Conservation (phyloP, 2,329 filamentous ascomycete species). For the Ustilaginoidea virens region DNA sequence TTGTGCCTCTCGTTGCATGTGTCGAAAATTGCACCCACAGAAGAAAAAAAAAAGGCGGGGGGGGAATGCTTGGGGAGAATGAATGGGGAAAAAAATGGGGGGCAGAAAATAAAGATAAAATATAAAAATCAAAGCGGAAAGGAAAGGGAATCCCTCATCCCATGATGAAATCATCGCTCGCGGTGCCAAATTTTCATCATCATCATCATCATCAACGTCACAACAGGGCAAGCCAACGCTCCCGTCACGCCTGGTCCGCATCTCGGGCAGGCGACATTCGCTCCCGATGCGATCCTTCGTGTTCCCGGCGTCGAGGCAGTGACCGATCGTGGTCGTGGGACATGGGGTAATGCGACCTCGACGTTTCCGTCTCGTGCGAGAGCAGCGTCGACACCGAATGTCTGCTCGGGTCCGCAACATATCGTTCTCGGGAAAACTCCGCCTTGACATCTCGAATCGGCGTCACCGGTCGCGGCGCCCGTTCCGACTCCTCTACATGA, state of each 20-base stretch:
- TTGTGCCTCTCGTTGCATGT: too few relatives aligned
- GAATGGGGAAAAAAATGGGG: too few relatives aligned
- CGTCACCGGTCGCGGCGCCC: constrained; percentile 6
- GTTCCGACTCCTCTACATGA: constrained; percentile 10
- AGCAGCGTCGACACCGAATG: constrained; percentile 20
- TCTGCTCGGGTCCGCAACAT: constrained; percentile 14
- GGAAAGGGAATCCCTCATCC: too few relatives aligned
- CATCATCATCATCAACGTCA: not conserved
- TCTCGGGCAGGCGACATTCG: constrained; percentile 4
- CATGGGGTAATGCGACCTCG: constrained; percentile 3
- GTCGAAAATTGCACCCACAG: too few relatives aligned
- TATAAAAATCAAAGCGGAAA: too few relatives aligned
- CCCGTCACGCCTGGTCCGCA: not conserved
- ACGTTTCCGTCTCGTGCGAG: constrained; percentile 9
- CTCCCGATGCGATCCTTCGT: constrained; percentile 4
- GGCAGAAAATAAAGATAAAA: too few relatives aligned
- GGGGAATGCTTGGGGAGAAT: too few relatives aligned
- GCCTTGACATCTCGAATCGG: constrained; percentile 7
- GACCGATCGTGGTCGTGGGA: constrained; percentile 1
- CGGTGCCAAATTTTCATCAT: too few relatives aligned
- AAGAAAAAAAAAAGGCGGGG: too few relatives aligned
- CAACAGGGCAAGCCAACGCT: not conserved
- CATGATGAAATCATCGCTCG: too few relatives aligned
- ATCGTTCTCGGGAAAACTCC: constrained; percentile 11
- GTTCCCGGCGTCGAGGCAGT: constrained; percentile 4